These are phyloP conservation scores for Canariomyces notabilis DNA, from an alignment of 2,329 filamentous ascomycete genomes.

Conservation along the genomic window DNA sequence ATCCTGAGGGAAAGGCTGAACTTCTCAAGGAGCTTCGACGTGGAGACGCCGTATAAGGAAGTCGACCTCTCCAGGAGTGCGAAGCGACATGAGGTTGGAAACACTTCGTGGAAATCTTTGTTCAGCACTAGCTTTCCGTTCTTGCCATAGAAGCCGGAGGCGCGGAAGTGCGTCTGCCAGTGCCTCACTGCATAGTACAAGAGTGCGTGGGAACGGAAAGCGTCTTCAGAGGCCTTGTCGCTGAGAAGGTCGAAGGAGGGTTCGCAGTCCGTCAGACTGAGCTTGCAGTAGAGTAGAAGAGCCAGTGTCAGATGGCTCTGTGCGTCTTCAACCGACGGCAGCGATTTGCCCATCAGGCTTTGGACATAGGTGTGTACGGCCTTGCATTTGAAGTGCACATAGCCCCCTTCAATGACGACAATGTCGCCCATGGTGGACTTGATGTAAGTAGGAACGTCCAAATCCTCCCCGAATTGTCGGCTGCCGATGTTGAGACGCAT, in stretches of 20 bases:
- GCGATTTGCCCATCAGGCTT: constrained; percentile 31
- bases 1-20: constrained; percentile 34
- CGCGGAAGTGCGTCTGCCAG: constrained; percentile 35
- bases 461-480: constrained; percentile 17
- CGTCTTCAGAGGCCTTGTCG: constrained; percentile 24
- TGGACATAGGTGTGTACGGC: constrained; percentile 30
- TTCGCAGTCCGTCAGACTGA: constrained; percentile 27
- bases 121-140: constrained; percentile 29
- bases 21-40: constrained; percentile 25
- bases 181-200: constrained; percentile 33
- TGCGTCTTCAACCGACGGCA: constrained; percentile 31
- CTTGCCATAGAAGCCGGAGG: constrained; percentile 28
- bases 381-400: constrained; percentile 35
- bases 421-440: constrained; percentile 26
- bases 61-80: constrained; percentile 32
- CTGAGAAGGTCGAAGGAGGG: constrained; percentile 28
- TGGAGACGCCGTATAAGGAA: constrained; percentile 27
- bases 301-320: constrained; percentile 32
- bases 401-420: constrained; percentile 31
- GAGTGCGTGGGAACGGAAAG: constrained; percentile 28
- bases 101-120: constrained; percentile 32
- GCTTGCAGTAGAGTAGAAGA: constrained; percentile 33
- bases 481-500: constrained; percentile 28
- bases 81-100: constrained; percentile 35
- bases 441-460: constrained; percentile 24